phyloP scores from a whole-genome alignment of 257 asterid genomes.

The Solanum microdontum region DNA sequence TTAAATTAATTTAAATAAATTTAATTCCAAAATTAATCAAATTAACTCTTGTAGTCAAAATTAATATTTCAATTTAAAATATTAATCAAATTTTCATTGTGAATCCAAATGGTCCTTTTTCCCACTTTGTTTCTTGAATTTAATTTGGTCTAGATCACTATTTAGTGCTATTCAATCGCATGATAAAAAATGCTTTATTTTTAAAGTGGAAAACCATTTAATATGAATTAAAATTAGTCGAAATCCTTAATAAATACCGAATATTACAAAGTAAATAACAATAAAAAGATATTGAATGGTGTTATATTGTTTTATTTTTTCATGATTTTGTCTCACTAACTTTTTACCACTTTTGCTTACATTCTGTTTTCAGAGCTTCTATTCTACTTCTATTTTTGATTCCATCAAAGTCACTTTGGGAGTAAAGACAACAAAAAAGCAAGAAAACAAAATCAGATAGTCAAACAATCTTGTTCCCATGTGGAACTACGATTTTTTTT shows the following conservation, averaged over 20 bases:
- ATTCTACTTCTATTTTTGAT: conserved; percentile 23
- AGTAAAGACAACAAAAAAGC: neutral
- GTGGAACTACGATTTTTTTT: neutral
- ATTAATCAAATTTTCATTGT: neutral
- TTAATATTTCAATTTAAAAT: neutral
- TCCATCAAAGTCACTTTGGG: conserved; percentile 6
- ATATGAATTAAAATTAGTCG: neutral
- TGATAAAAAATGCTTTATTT: neutral
- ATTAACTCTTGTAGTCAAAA: neutral
- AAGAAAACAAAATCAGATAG: neutral
- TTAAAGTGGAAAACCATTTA: neutral
- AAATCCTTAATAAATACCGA: neutral
- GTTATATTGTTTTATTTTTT: neutral
- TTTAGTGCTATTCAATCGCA: neutral
- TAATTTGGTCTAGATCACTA: neutral
- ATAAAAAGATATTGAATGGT: neutral
- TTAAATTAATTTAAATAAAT: neutral
- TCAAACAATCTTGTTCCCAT: neutral
- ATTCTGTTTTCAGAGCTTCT: conserved; percentile 35
- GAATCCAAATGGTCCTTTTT: conserved; percentile 10
- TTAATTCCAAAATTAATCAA: neutral
- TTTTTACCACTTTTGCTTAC: conserved; percentile 19
- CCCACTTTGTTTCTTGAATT: neutral
- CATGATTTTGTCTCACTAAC: neutral
- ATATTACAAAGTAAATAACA: neutral